Evolutionary conservation across 2,329 filamentous ascomycete genomes (phyloP), one percentile per base, ranked within the genome.

Genomic region (Macrophomina phaseolina): DNA sequence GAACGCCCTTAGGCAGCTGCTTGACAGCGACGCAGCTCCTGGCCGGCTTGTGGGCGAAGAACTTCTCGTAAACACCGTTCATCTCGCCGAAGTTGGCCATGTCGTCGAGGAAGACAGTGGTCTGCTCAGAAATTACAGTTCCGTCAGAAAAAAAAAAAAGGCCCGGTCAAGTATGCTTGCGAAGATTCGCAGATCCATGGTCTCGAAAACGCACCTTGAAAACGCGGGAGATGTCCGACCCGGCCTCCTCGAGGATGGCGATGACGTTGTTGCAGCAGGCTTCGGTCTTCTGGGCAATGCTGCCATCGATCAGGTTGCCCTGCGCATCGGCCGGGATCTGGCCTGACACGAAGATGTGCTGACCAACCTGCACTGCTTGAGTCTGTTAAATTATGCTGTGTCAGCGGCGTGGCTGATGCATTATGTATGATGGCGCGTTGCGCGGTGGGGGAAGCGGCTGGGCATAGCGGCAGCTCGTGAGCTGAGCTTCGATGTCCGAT

Each of bases 11-110:
- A 68, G 93, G 93, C 70, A 97, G 86, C 73, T 91, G 89, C 85
- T 95, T 94, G 70, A 96, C 94, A 5, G 93, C 93, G 64, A 97
- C 92, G 77, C 93, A 97, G 81, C 90, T 93, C 72, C 92, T 87
- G n/a, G 92, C 91, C 23, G 93, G 93, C 86, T 93, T 94, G 82
- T 92, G 90, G 68, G 85, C 73, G 80, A 92, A 94, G 85, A 89
- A 93, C 81, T 93, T 90, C 79, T 89, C 90, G 79, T 95, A 97
- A 75, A 92, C 90, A 71, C 85, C 85, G 81, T 97, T 97, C 91
- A 97, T 93, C 77, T 89, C 88, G 60, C 86, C 89, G 77, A 98
- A 98, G 81, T 95, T 86, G 70, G 85, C 87, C 94, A 98, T 98
- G 80, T 96, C 91, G 61, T 91, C 90, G 69, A 98, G 83, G 86